Evolutionary conservation across 2,329 filamentous ascomycete species (phyloP).

Genomic region (Claviceps spartinae): DNA sequence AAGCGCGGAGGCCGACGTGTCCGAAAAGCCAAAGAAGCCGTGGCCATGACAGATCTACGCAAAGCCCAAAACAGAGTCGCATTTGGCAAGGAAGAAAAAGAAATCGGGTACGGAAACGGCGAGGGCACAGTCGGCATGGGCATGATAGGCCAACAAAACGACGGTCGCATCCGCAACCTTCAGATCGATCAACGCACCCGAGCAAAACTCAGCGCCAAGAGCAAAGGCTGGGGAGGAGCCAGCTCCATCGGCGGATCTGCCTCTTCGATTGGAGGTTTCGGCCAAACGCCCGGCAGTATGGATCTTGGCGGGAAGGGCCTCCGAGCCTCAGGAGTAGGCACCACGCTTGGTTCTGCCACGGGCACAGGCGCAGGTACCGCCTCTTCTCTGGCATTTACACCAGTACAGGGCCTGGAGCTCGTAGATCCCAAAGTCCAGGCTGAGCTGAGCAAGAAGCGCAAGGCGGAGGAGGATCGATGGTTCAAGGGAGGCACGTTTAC

Average conservation of each 20-base stretch:
- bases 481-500: constrained; percentile 98
- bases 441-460: constrained; percentile 77
- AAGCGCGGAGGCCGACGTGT: constrained; percentile 87
- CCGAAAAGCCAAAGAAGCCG: constrained; percentile 89
- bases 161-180: constrained; percentile 74
- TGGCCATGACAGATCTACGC: constrained; percentile 89
- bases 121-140: constrained; percentile 79
- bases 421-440: constrained; percentile 86
- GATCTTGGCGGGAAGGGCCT: constrained; percentile 68
- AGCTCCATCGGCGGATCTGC: constrained; percentile 53
- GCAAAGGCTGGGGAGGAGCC: constrained; percentile 81
- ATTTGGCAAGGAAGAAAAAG: constrained; percentile 89
- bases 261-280: constrained; percentile 73
- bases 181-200: constrained; percentile 89
- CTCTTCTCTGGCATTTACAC: constrained; percentile 83
- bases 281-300: constrained; percentile 45
- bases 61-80: constrained; percentile 94
- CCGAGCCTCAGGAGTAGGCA: constrained; percentile 69
- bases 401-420: constrained; percentile 85
- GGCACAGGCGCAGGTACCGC: constrained; percentile 74
- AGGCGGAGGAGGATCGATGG: constrained; percentile 89
- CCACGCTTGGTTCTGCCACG: constrained; percentile 41
- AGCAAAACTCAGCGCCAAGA: constrained; percentile 87
- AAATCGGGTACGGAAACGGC: constrained; percentile 79
- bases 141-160: constrained; percentile 84